Percentiles rank a stretch among this genome's conserved stretches.
Evolutionary conservation across 495 filamentous ascomycete genomes (phyloP).

Genomic region (Neurospora sp.): DNA sequence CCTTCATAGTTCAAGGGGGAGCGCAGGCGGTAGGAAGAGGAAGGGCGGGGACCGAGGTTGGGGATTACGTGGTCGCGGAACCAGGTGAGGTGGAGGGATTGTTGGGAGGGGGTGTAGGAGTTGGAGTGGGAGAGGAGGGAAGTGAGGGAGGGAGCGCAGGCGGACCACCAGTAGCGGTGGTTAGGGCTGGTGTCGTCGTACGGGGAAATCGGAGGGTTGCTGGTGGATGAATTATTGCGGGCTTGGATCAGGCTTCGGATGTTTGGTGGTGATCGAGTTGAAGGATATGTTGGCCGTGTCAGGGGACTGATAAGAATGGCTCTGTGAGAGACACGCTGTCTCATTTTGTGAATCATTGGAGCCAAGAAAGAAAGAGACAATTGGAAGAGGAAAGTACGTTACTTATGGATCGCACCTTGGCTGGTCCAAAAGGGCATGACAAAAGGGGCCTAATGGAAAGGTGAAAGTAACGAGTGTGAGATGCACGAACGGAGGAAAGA

Average conservation of each 20-base stretch:
- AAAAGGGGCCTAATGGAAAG: too few relatives aligned
- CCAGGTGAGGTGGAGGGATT: not conserved
- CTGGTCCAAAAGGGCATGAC: too few relatives aligned
- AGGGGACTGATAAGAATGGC: not conserved
- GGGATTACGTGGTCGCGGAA: not conserved
- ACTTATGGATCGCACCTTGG: too few relatives aligned
- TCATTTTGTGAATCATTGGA: not conserved
- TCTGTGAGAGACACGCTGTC: not conserved
- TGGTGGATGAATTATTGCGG: too few relatives aligned
- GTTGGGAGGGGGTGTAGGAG: not conserved
- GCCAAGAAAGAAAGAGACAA: too few relatives aligned
- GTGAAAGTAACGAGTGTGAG: not conserved
- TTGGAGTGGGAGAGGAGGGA: not conserved
- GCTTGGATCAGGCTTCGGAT: too few relatives aligned
- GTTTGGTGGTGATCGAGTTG: too few relatives aligned
- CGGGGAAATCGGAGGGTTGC: too few relatives aligned
- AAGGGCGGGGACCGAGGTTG: not conserved
- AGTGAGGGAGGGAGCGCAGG: not conserved
- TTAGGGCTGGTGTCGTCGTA: not conserved
- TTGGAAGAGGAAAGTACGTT: too few relatives aligned
- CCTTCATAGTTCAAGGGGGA: not conserved
- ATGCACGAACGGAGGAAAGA: not conserved
- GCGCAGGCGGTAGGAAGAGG: not conserved
- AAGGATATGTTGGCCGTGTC: not conserved
- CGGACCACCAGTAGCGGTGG: not conserved